These are phyloP conservation scores for Arachis monticola DNA, from an alignment of 331 rosid genomes.

Conservation along the genomic window DNA sequence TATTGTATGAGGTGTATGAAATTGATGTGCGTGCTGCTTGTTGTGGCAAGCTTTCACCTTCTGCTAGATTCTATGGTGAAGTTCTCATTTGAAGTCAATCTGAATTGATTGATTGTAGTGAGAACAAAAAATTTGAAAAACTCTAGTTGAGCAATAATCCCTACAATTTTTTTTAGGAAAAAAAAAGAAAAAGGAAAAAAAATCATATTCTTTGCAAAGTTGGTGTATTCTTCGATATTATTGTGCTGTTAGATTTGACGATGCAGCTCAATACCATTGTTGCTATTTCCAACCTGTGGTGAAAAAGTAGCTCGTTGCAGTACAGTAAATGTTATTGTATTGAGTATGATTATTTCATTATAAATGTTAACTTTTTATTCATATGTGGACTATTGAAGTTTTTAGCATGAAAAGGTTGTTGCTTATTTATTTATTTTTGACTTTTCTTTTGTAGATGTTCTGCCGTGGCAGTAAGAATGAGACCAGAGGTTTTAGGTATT, in stretches of 20 bases:
- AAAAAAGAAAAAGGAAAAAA: neutral
- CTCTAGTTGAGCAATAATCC: neutral
- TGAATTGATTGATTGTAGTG: neutral
- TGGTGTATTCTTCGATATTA: slow-evolving; percentile 19
- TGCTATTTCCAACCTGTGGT: slow-evolving; percentile 6
- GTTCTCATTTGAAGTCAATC: neutral
- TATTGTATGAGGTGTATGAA: slow-evolving; percentile 16
- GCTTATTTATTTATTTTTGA: slow-evolving; percentile 33
- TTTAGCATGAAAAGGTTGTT: slow-evolving; percentile 32
- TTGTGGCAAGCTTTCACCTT: neutral
- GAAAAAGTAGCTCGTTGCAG: neutral
- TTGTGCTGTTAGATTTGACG: slow-evolving; percentile 14
- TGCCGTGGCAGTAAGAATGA: slow-evolving; percentile 95
- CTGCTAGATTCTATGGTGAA: neutral
- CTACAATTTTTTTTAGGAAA: neutral
- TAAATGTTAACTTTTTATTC: slow-evolving; percentile 9
- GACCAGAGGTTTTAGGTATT: slow-evolving; percentile 95
- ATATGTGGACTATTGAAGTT: slow-evolving; percentile 3
- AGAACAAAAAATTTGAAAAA: neutral
- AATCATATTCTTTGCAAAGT: neutral
- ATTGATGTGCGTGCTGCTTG: neutral
- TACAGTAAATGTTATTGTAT: slow-evolving; percentile 1
- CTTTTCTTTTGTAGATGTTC: slow-evolving; percentile 68
- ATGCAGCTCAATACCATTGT: slow-evolving; percentile 1
- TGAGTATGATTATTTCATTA: neutral